Percentiles rank a stretch among this genome's conserved stretches.
Conservation (phyloP, 2,329 filamentous ascomycete species). For the Coniochaeta ligniaria region DNA sequence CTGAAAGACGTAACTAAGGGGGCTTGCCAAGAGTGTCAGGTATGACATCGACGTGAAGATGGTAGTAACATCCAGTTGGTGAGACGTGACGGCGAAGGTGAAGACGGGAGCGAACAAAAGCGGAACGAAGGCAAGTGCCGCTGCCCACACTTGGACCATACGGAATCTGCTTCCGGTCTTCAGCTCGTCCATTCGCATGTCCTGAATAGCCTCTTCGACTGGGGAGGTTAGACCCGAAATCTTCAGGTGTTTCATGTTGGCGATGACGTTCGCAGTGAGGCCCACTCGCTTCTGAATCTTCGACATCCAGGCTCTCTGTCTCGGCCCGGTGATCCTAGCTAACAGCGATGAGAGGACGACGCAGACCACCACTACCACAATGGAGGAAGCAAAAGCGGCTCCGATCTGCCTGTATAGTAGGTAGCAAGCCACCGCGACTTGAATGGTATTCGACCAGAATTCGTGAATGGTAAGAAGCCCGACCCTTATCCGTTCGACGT, state of each 20-base stretch:
- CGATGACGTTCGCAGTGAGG: conserved; percentile 13
- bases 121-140: conserved; percentile 25
- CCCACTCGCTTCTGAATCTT: conserved; percentile 20
- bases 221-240: conserved; percentile 22
- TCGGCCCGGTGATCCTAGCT: conserved; percentile 11
- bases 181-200: conserved; percentile 16
- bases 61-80: conserved; percentile 14
- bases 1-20: conserved; percentile 24
- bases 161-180: conserved; percentile 14
- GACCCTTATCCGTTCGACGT: conserved; percentile 24
- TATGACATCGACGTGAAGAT: conserved; percentile 25
- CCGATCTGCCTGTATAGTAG: conserved; percentile 24
- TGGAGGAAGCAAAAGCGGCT: conserved; percentile 21
- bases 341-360: conserved; percentile 8
- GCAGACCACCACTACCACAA: conserved; percentile 20
- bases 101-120: conserved; percentile 26
- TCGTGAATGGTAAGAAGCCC: conserved; percentile 24
- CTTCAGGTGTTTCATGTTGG: conserved; percentile 18
- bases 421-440: conserved; percentile 24
- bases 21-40: conserved; percentile 24
- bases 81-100: conserved; percentile 19
- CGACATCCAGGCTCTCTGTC: conserved; percentile 22
- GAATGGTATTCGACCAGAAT: conserved; percentile 24
- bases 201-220: conserved; percentile 15
- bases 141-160: conserved; percentile 16